Evolutionary conservation across 2,329 filamentous ascomycete species (phyloP).

Genomic region (Diaporthe batatas): DNA sequence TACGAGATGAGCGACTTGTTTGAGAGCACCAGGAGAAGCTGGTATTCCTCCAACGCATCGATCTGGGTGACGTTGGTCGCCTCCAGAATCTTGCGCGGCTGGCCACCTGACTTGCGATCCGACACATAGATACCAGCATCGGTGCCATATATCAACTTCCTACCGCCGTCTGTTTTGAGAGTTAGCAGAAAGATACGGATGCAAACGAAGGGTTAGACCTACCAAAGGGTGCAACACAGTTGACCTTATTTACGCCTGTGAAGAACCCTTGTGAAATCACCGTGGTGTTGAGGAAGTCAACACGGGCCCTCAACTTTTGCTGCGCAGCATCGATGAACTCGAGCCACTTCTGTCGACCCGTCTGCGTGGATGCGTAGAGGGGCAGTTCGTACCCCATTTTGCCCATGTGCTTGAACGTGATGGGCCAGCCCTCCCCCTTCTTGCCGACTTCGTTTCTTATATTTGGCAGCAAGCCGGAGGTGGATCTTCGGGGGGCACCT

Average conservation of each 20-base stretch:
- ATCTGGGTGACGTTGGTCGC: conserved; percentile 91
- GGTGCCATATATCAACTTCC: conserved; percentile 94
- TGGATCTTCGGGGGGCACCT: conserved; percentile 86
- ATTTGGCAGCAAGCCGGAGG: conserved; percentile 81
- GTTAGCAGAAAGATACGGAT: conserved; percentile 42
- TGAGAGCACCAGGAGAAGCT: conserved; percentile 88
- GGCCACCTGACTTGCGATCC: conserved; percentile 90
- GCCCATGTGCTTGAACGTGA: conserved; percentile 95
- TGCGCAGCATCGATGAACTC: conserved; percentile 95
- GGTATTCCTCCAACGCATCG: conserved; percentile 95
- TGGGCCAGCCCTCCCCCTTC: conserved; percentile 84
- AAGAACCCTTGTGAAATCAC: conserved; percentile 73
- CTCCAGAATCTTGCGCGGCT: conserved; percentile 82
- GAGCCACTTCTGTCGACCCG: conserved; percentile 95
- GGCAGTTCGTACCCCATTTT: conserved; percentile 96
- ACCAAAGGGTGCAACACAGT: conserved; percentile 94
- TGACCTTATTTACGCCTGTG: conserved; percentile 81
- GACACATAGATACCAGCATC: conserved; percentile 94
- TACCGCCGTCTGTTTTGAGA: conserved; percentile 80
- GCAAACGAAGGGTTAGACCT: conserved; percentile 52
- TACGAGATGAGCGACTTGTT: conserved; percentile 96
- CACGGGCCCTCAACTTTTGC: conserved; percentile 85
- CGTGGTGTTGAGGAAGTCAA: conserved; percentile 88
- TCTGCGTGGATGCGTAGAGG: conserved; percentile 86
- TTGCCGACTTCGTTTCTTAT: conserved; percentile 68